phyloP scores from a whole-genome alignment of 768 basidiomycete species.

The Rhodotorula sphaerocarpa region DNA sequence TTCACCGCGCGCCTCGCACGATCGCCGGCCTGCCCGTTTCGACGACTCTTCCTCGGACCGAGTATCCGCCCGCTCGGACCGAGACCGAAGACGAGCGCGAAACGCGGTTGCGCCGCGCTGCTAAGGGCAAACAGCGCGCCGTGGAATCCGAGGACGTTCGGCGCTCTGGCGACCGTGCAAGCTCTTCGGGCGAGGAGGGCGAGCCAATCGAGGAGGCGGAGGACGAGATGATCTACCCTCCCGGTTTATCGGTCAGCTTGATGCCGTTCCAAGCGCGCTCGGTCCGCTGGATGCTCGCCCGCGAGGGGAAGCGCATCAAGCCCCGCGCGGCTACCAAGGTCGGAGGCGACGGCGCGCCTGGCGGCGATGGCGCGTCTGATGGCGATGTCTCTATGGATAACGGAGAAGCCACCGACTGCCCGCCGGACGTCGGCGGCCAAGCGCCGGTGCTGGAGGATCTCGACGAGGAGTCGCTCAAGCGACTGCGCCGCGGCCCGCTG shows the following conservation, averaged over 20 bases:
- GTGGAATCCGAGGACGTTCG: neutral
- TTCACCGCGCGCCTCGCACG: slow-evolving; percentile 19
- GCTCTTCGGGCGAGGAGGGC: neutral
- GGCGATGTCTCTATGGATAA: too few relatives aligned
- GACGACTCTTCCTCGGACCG: too few relatives aligned
- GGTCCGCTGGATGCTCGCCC: slow-evolving; percentile 41
- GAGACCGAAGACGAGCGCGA: slow-evolving; percentile 8
- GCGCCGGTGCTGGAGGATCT: slow-evolving; percentile 6
- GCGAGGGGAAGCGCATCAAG: slow-evolving; percentile 35
- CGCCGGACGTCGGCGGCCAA: neutral
- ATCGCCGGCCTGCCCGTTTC: neutral
- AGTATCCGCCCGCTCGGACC: neutral
- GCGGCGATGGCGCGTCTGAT: neutral
- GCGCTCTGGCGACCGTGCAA: neutral
- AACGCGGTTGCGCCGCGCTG: neutral
- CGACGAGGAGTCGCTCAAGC: neutral
- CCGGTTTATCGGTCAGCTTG: slow-evolving; percentile 40
- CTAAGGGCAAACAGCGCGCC: slow-evolving; percentile 26
- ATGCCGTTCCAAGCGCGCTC: slow-evolving; percentile 46
- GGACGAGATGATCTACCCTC: slow-evolving; percentile 38
- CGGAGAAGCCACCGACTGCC: neutral
- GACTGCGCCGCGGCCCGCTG: slow-evolving; percentile 14
- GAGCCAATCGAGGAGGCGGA: slow-evolving; percentile 3
- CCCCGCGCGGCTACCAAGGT: neutral
- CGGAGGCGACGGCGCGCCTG: neutral